phyloP scores from a whole-genome alignment of 2,329 filamentous ascomycete species.

The Fusarium denticulatum region DNA sequence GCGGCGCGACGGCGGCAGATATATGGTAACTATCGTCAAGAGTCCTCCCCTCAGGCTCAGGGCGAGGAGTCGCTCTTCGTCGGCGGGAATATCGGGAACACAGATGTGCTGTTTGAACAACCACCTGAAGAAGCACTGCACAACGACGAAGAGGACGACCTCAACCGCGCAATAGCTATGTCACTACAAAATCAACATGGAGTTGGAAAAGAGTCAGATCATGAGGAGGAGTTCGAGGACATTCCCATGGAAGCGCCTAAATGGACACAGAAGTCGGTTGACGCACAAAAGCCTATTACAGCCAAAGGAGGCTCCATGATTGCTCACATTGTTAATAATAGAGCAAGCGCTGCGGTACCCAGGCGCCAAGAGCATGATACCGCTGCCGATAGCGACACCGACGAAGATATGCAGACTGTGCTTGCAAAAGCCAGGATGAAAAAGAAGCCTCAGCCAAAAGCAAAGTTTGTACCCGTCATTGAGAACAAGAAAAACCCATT shows the following conservation, averaged over 20 bases:
- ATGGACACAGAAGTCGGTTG: constrained; percentile 66
- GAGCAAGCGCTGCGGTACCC: constrained; percentile 70
- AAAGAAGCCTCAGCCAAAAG: constrained; percentile 58
- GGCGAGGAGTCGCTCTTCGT: constrained; percentile 61
- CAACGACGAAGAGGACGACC: constrained; percentile 65
- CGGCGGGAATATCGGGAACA: constrained; percentile 44
- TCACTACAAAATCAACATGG: constrained; percentile 76
- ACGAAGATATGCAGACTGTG: constrained; percentile 82
- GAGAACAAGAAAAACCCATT: constrained; percentile 71
- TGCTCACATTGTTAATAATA: constrained; percentile 78
- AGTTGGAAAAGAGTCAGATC: constrained; percentile 48
- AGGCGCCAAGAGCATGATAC: constrained; percentile 46
- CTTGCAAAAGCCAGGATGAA: constrained; percentile 75
- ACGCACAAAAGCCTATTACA: constrained; percentile 61
- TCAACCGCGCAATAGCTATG: constrained; percentile 84
- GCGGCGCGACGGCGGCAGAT: constrained; percentile 43
- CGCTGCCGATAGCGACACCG: constrained; percentile 70
- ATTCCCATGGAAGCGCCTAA: constrained; percentile 56
- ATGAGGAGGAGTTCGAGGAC: constrained; percentile 61
- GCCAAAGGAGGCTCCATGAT: constrained; percentile 69
- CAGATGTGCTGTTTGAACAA: constrained; percentile 31
- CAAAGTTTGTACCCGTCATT: constrained; percentile 50
- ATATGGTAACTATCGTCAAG: constrained; percentile 34
- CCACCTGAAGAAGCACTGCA: constrained; percentile 52
- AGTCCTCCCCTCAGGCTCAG: constrained; percentile 47